Evolutionary conservation across 2,329 filamentous ascomycete genomes (phyloP).

Genomic region (Fusarium verrucosum): DNA sequence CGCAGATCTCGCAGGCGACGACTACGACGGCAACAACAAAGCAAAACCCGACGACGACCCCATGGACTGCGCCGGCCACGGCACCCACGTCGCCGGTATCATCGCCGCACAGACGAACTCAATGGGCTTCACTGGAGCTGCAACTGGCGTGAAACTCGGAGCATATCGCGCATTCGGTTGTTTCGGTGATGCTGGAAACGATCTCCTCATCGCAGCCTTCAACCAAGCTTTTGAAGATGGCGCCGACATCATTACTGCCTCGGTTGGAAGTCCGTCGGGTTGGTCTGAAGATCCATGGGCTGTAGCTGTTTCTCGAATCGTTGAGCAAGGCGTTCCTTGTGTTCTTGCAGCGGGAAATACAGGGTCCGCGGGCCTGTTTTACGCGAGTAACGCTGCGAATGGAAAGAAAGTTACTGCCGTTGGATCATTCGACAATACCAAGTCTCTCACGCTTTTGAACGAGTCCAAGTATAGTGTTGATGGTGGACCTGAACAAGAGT

Average conservation of each 20-base stretch:
- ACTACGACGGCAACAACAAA: slow-evolving; percentile 54
- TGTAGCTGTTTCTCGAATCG: slow-evolving; percentile 61
- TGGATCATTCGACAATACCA: slow-evolving; percentile 60
- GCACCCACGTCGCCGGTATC: slow-evolving; percentile 70
- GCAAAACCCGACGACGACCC: slow-evolving; percentile 61
- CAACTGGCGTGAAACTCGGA: slow-evolving; percentile 64
- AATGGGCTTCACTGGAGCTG: slow-evolving; percentile 66
- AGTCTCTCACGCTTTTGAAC: slow-evolving; percentile 55
- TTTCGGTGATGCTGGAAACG: slow-evolving; percentile 58
- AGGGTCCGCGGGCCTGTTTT: slow-evolving; percentile 59
- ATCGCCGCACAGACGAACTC: slow-evolving; percentile 66
- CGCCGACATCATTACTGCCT: slow-evolving; percentile 65
- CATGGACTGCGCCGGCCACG: slow-evolving; percentile 67
- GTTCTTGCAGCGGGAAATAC: slow-evolving; percentile 63
- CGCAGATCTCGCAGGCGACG: slow-evolving; percentile 66
- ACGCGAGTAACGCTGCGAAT: slow-evolving; percentile 58
- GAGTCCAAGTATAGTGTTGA: slow-evolving; percentile 55
- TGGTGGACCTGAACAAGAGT: slow-evolving; percentile 47
- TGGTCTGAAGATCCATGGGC: slow-evolving; percentile 64
- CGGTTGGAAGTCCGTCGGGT: slow-evolving; percentile 61
- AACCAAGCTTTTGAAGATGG: slow-evolving; percentile 69
- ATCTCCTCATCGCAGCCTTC: slow-evolving; percentile 68
- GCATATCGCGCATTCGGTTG: slow-evolving; percentile 68
- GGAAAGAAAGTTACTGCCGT: slow-evolving; percentile 59
- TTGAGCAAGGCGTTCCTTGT: slow-evolving; percentile 62